These are phyloP conservation scores for Tuber magnatum DNA, from an alignment of 495 filamentous ascomycete genomes.

Conservation along the genomic window DNA sequence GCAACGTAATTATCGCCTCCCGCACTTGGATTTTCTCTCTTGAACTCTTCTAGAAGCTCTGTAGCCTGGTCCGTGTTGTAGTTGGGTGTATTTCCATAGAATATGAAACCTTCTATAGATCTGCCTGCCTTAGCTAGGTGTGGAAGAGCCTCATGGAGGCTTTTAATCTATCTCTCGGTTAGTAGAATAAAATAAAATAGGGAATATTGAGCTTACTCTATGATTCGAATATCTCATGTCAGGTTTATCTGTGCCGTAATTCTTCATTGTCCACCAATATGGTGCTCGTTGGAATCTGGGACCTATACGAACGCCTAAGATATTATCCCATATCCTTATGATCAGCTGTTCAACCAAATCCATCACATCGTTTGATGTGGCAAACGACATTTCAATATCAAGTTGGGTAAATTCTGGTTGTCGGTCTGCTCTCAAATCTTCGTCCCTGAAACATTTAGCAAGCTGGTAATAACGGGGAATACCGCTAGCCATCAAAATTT, in stretches of 20 bases:
- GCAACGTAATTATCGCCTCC: conserved; percentile 22
- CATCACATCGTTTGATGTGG: conserved; percentile 68
- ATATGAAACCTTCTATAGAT: not conserved
- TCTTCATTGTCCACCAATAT: conserved; percentile 71
- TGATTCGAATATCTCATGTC: conserved; percentile 58
- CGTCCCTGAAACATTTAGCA: conserved; percentile 90
- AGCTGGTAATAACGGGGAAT: conserved; percentile 80
- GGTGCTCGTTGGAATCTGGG: conserved; percentile 53
- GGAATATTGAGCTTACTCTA: conserved; percentile 16
- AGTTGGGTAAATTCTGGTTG: conserved; percentile 98
- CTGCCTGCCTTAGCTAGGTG: conserved; percentile 14
- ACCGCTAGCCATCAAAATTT: conserved; percentile 91
- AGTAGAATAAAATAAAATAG: conserved; percentile 22
- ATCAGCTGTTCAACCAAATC: conserved; percentile 58
- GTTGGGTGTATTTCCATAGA: not conserved
- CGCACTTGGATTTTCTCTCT: conserved; percentile 12
- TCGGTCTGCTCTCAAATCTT: conserved; percentile 84
- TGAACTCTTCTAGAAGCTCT: conserved; percentile 44
- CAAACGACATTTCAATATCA: conserved; percentile 88
- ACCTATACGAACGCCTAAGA: conserved; percentile 40
- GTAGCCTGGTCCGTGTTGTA: not conserved
- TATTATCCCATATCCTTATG: conserved; percentile 48
- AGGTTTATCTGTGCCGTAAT: conserved; percentile 85
- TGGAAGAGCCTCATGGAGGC: conserved; percentile 21
- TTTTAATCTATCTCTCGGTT: conserved; percentile 54